Base-by-base conservation (phyloP, 2,329 filamentous ascomycete species). In the Arthroderma uncinatum region DNA sequence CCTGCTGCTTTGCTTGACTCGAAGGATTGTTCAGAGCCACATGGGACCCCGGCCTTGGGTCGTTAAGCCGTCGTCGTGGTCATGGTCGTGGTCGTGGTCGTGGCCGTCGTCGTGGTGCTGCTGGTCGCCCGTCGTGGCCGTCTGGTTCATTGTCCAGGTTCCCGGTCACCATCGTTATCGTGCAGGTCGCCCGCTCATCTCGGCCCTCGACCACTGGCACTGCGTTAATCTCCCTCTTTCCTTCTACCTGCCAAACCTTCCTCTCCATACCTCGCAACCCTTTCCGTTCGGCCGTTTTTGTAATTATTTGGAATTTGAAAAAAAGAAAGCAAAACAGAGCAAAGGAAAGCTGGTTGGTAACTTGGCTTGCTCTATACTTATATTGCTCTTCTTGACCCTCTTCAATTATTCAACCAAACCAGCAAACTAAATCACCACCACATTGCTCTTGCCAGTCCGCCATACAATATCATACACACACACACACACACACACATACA, bases 21-120 rank as follows among this genome's bases (percentile, higher is more conserved):
- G 44, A 48, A 48, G 44, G 44, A 48, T 48, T 48, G 44, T 28
- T n/a, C 44, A 48, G 25, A 48, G 44, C 44, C 44, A 48, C 44
- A 48, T 48, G 44, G 44, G 44, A 48, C 44, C 44, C 44, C 25
- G 44, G 44, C 14, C 44, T 14, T 23, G 21, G 23, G 23, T 28
- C 44, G 44, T 48, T 48, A 28, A 30, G 23, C n/a, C 44, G 44
- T 48, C 44, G 44, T 30, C 44, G 44, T 48, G 44, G 39, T n/a
- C n/a, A n/a, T n/a, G n/a, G n/a, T n/a, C n/a, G n/a, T n/a, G n/a
- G n/a, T n/a, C n/a, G n/a, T n/a, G 8, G n/a, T n/a, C 36, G n/a
- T 37, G 10, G 36, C 10, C 36, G 36, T 37, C 9, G 14, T 19
- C 39, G 39, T 42, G n/a, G n/a, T n/a, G n/a, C n/a, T 34, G 33